phyloP scores from a whole-genome alignment of 176 grass and related monocot genomes.

The Paspalum notatum region DNA sequence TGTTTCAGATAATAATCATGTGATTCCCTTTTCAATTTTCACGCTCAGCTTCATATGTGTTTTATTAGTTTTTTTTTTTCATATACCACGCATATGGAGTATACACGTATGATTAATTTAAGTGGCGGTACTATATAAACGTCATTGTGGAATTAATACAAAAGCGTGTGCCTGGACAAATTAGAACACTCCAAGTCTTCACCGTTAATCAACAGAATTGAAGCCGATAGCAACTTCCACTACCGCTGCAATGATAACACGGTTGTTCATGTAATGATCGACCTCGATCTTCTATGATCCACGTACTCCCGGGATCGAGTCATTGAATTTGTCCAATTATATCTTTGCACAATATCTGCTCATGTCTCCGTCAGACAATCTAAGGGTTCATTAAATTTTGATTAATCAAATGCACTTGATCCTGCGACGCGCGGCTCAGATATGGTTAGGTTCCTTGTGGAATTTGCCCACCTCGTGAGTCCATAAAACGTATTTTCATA shows the following conservation, averaged over 20 bases:
- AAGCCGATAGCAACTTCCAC: conserved; percentile 35
- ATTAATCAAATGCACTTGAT: not conserved
- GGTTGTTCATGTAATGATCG: conserved; percentile 44
- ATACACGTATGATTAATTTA: too few species aligned
- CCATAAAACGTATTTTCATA: not conserved
- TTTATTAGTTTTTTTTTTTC: too few species aligned
- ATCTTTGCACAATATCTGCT: not conserved
- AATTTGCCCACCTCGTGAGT: not conserved
- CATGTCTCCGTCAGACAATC: not conserved
- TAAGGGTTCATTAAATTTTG: not conserved
- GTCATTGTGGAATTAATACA: too few species aligned
- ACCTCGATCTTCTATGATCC: conserved; percentile 32
- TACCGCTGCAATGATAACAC: conserved; percentile 35
- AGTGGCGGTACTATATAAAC: too few species aligned
- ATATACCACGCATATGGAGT: too few species aligned
- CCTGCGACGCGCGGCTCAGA: too few species aligned
- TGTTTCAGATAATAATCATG: too few species aligned
- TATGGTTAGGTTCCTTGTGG: not conserved
- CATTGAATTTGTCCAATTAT: not conserved
- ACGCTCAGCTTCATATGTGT: too few species aligned
- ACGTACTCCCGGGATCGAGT: not conserved
- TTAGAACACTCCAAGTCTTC: not conserved
- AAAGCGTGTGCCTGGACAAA: too few species aligned
- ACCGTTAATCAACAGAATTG: conserved; percentile 22
- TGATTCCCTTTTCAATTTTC: too few species aligned